These are phyloP conservation scores for Boletus mariae DNA, from an alignment of 1,284 basidiomycete species.

Conservation along the genomic window DNA sequence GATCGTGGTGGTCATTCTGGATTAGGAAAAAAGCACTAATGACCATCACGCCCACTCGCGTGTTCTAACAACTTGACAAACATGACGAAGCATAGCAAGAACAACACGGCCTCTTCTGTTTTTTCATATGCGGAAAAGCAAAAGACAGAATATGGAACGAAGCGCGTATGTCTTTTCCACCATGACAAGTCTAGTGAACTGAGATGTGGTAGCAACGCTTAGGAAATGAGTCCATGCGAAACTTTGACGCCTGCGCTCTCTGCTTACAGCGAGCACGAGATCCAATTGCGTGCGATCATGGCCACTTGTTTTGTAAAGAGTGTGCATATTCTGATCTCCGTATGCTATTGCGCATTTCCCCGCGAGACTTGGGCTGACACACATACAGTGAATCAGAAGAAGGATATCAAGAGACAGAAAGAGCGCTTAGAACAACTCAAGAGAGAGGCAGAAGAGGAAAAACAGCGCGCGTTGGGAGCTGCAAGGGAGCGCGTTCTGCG, in stretches of 20 bases:
- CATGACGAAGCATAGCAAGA: slow-evolving; percentile 88
- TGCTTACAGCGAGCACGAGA: slow-evolving; percentile 79
- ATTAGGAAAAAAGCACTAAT: not conserved
- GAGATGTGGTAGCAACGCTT: slow-evolving; percentile 62
- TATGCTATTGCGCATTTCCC: slow-evolving; percentile 36
- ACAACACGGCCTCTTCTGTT: slow-evolving; percentile 81
- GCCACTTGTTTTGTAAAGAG: slow-evolving; percentile 90
- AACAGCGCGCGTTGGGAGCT: slow-evolving; percentile 56
- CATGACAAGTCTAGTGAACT: not conserved
- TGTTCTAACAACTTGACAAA: no score
- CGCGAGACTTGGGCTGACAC: slow-evolving; percentile 2
- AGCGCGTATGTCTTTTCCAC: slow-evolving; percentile 45
- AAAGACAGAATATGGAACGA: slow-evolving; percentile 79
- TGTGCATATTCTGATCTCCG: slow-evolving; percentile 76
- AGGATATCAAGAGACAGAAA: slow-evolving; percentile 84
- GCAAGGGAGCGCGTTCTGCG: slow-evolving; percentile 81
- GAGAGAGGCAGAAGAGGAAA: slow-evolving; percentile 74
- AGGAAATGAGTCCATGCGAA: slow-evolving; percentile 87
- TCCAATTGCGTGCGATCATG: slow-evolving; percentile 77
- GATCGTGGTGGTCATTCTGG: not conserved
- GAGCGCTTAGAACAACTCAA: slow-evolving; percentile 68
- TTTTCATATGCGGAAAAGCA: slow-evolving; percentile 87
- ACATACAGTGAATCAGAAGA: slow-evolving; percentile 75
- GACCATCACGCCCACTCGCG: not conserved
- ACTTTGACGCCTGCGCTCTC: slow-evolving; percentile 82